Evolutionary conservation across 1,284 basidiomycete genomes (phyloP).

Genomic region (Mycosarcoma maydis): DNA sequence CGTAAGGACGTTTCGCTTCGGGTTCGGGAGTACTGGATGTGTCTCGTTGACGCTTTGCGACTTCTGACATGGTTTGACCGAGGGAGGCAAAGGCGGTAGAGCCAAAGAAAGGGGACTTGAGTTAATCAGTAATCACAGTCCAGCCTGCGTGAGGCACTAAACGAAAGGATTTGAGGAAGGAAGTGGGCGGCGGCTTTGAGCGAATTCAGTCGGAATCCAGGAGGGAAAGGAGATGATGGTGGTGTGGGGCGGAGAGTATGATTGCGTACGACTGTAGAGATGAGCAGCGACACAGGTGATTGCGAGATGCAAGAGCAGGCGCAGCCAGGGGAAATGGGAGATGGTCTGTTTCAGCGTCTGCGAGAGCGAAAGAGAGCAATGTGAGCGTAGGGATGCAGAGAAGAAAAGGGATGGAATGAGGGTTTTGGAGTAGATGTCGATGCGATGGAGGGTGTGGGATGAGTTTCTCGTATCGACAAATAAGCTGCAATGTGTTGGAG

Average conservation of each 20-base stretch:
- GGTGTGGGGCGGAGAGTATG: conserved; percentile 9
- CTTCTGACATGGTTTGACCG: conserved; percentile 51
- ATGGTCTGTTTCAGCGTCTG: conserved; percentile 24
- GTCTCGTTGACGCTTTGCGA: conserved; percentile 54
- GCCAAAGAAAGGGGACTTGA: conserved; percentile 24
- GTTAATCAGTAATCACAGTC: conserved; percentile 39
- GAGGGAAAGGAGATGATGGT: background rate
- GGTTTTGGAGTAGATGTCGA: background rate
- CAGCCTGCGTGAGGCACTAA: conserved; percentile 28
- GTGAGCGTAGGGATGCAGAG: background rate
- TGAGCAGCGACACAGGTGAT: background rate
- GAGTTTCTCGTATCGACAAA: no score
- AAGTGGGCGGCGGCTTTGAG: conserved; percentile 2
- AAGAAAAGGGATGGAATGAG: background rate
- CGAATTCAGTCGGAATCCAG: background rate
- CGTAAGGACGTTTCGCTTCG: conserved; percentile 51
- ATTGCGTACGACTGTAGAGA: conserved; percentile 44
- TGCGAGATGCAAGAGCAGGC: background rate
- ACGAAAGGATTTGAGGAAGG: conserved; percentile 14
- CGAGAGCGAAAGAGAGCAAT: conserved; percentile 6
- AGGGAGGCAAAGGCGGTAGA: conserved; percentile 8
- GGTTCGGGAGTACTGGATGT: conserved; percentile 42
- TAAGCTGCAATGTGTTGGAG: no score
- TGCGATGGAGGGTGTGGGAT: background rate
- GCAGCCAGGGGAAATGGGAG: conserved; percentile 5